Evolutionary conservation across 352 stramenopile genomes (phyloP), one percentile per base, ranked within the genome.

Genomic region (Phytophthora megakarya): DNA sequence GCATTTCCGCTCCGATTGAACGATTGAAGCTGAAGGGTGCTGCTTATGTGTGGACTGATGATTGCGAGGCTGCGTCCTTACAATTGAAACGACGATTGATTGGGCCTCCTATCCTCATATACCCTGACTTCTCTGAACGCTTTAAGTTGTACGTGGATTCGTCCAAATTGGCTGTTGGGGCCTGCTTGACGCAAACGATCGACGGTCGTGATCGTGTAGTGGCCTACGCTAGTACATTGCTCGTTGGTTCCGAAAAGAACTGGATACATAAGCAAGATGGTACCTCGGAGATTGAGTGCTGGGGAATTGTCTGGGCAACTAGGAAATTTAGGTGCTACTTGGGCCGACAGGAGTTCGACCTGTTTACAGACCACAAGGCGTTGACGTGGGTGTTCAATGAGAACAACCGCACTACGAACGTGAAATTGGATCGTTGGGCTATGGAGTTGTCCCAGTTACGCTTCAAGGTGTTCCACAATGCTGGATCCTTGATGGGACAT

Each of bases 1-100:
- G n/a, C n/a, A n/a, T n/a, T n/a, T n/a, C n/a, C n/a, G n/a, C n/a
- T n/a, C n/a, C n/a, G n/a, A n/a, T n/a, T n/a, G n/a, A n/a, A n/a
- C n/a, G n/a, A n/a, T n/a, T n/a, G n/a, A n/a, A n/a, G n/a, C 53
- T 5, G n/a, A 62, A 62, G 16, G 43, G 53, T 12, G 42, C 28
- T 3, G 28, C 40, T 3, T 61, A 46, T 22, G 13, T n/a, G 1
- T 53, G 28, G 40, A 46, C 18, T 13, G 53, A 28, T 7, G 53
- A 61, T 21, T 61, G 42, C 38, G 53, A 61, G 10, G 6, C 3
- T 30, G 53, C 28, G 2, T 61, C 46, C 40, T 35, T 30, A 16
- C 51, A n/a, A n/a, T n/a, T n/a, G n/a, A n/a, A n/a, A n/a, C n/a
- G n/a, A n/a, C n/a, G n/a, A n/a, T n/a, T n/a, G n/a, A n/a, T n/a